Evolutionary conservation across 352 stramenopile genomes (phyloP).

Genomic region (Phytophthora cajani): DNA sequence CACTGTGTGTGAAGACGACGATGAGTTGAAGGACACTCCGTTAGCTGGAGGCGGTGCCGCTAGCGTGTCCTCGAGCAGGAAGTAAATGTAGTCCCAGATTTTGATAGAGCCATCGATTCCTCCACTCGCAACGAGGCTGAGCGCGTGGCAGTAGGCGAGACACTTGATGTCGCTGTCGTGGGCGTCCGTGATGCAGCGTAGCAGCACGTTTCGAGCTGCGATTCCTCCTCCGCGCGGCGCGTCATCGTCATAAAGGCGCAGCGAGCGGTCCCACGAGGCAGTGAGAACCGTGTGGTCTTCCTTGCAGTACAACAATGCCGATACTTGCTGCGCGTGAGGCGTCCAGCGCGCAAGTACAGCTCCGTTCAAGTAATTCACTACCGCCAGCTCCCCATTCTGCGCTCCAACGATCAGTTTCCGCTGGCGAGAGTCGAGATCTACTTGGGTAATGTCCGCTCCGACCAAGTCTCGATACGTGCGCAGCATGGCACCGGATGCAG

Average conservation of each 20-base stretch:
- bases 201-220: constrained; percentile 52
- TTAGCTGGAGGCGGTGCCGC: constrained; percentile 13
- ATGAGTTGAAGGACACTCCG: constrained; percentile 21
- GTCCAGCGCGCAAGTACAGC: constrained; percentile 70
- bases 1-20: not conserved
- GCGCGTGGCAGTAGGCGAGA: constrained; percentile 74
- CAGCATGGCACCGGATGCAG: constrained; percentile 54
- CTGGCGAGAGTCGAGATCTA: constrained; percentile 72
- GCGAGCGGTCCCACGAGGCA: constrained; percentile 76
- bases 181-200: constrained; percentile 72
- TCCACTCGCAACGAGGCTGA: constrained; percentile 71
- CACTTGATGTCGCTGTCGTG: constrained; percentile 84
- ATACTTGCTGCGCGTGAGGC: constrained; percentile 67
- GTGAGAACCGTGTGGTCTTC: constrained; percentile 80
- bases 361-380: constrained; percentile 84
- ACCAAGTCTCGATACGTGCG: constrained; percentile 66
- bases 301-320: constrained; percentile 74
- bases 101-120: constrained; percentile 72
- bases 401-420: constrained; percentile 76
- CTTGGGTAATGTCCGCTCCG: constrained; percentile 68
- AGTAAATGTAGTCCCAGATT: constrained; percentile 90
- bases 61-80: constrained; percentile 75
- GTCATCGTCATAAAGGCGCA: constrained; percentile 80
- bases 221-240: constrained; percentile 27
- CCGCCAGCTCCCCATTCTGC: constrained; percentile 68